phyloP scores from a whole-genome alignment of 2,329 filamentous ascomycete species.

The Aureobasidium uvarum region DNA sequence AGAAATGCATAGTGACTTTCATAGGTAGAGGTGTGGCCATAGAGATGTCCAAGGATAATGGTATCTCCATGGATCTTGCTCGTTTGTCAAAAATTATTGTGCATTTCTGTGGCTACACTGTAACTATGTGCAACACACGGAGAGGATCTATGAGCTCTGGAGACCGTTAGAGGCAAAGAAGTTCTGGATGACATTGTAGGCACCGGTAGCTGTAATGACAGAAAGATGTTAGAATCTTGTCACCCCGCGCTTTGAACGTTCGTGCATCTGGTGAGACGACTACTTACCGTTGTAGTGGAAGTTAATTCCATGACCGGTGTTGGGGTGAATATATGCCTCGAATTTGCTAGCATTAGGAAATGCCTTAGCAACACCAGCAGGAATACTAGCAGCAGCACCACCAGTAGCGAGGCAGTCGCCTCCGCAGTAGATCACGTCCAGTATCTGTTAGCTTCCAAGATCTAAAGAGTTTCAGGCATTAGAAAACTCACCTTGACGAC shows the following conservation, averaged over 20 bases:
- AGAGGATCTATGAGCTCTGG: slow-evolving; percentile 18
- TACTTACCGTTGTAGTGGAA: slow-evolving; percentile 34
- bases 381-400: slow-evolving; percentile 30
- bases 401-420: slow-evolving; percentile 29
- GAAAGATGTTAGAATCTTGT: slow-evolving; percentile 16
- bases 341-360: slow-evolving; percentile 27
- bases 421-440: slow-evolving; percentile 32
- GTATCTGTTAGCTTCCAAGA: too few species aligned
- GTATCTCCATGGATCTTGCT: too few species aligned
- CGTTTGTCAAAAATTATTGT: too few species aligned
- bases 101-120: too few species aligned
- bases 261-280: background rate
- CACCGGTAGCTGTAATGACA: slow-evolving; percentile 21
- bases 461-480: background rate
- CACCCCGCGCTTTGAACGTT: background rate
- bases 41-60: too few species aligned
- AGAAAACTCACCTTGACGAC: slow-evolving; percentile 24
- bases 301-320: slow-evolving; percentile 38
- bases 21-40: too few species aligned
- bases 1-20: too few species aligned
- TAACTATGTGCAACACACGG: too few species aligned
- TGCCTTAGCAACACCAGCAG: slow-evolving; percentile 28
- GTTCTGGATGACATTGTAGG: slow-evolving; percentile 24
- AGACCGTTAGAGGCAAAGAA: slow-evolving; percentile 23
- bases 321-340: slow-evolving; percentile 32